Evolutionary conservation across 345 rosid species (phyloP), one percentile per base, ranked within the genome.

Genomic region (Ceriops tagal): DNA sequence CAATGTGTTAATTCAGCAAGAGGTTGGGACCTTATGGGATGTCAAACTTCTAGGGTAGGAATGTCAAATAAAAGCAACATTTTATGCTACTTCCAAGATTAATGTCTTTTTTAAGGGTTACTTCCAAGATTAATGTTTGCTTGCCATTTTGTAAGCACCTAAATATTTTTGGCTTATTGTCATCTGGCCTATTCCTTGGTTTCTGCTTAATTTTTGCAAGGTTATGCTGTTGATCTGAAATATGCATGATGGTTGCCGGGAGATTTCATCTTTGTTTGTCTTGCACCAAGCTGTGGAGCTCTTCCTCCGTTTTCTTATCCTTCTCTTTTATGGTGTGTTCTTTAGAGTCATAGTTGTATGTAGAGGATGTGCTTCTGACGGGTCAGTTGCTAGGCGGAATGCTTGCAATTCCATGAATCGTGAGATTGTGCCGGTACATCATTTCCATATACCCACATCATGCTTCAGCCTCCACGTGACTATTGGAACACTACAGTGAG

Each of bases 1-100:
- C 53, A 32, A 61, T 32, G 62, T 68, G 37, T 70, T 60, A 79
- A 81, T 66, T 77, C 63, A 72, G 79, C 60, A 24, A 57, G 78
- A 58, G 30, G 56, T 46, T 64, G 73, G 75, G n/a, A 3, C 8
- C 47, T 11, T 66, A 34, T 53, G 65, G 76, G 71, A 63, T 51
- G 19, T 61, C 61, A 5, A 16, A 35, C 11, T 30, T 47, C 75
- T 68, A 64, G 46, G 53, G 67, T 66, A 58, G 60, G 79, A 59
- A 64, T 47, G 4, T 49, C 21, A 1, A 67, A 78, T 78, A 71
- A 66, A 58, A 55, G 1, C n/a, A 16, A 55, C 16, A 26, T 55
- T 1, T 55, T 26, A 22, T 21, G 18, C 28, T 22, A 8, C 59
- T 55, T 55, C 30, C 59, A 8, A 21, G 30, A 13, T 55, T 22